Evolutionary conservation across 768 basidiomycete species (phyloP).

Genomic region (Tremella fuciformis): DNA sequence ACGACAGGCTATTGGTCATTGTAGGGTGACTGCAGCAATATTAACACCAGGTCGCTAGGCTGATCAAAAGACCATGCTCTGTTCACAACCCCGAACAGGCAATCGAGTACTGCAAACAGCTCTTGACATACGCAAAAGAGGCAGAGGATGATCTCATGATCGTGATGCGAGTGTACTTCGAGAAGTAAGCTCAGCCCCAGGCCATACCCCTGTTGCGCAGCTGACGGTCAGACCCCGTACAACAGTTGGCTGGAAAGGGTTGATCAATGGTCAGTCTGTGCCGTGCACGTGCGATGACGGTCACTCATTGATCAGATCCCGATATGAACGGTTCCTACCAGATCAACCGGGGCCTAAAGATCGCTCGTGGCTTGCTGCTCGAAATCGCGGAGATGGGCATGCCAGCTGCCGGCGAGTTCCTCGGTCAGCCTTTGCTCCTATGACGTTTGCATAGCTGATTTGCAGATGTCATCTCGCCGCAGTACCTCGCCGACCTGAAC

Average conservation of each 20-base stretch:
- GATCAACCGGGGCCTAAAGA: slow-evolving; percentile 91
- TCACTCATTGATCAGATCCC: slow-evolving; percentile 58
- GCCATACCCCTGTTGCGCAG: neutral
- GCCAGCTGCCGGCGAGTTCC: slow-evolving; percentile 94
- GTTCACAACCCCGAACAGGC: slow-evolving; percentile 86
- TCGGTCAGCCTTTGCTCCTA: slow-evolving; percentile 53
- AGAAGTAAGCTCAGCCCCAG: slow-evolving; percentile 58
- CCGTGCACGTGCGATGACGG: no score
- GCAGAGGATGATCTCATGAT: slow-evolving; percentile 85
- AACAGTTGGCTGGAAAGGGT: slow-evolving; percentile 97
- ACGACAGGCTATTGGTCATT: slow-evolving; percentile 88
- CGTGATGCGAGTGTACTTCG: slow-evolving; percentile 98
- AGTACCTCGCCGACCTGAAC: slow-evolving; percentile 53
- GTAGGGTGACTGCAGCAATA: no score
- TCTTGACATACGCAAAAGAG: slow-evolving; percentile 73
- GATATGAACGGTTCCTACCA: slow-evolving; percentile 86
- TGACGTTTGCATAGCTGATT: neutral
- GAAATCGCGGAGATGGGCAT: slow-evolving; percentile 87
- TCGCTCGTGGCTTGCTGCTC: slow-evolving; percentile 79
- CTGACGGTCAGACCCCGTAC: slow-evolving; percentile 59
- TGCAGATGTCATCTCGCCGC: slow-evolving; percentile 54
- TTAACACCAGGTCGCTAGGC: no score
- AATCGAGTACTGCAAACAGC: slow-evolving; percentile 75
- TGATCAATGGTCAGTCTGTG: slow-evolving; percentile 69
- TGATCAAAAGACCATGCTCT: slow-evolving; percentile 70